Conservation (phyloP, 139 green algal genomes). For the Micractinium sp. region DNA sequence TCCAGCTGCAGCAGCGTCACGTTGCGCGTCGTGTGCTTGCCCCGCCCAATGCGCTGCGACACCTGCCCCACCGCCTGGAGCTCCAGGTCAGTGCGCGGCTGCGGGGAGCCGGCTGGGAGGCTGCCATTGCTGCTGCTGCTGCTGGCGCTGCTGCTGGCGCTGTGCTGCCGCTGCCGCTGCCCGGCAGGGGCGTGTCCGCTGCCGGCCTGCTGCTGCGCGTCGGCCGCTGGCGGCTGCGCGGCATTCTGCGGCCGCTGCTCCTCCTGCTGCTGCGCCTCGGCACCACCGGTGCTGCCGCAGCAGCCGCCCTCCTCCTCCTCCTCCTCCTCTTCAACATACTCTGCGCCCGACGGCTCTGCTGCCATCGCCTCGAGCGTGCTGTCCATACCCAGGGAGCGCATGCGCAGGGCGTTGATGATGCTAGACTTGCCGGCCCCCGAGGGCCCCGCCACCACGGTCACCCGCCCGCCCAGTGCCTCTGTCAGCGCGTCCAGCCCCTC, state of each 20-base stretch:
- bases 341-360: neutral
- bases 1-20: constrained; percentile 80
- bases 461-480: constrained; percentile 51
- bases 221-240: neutral
- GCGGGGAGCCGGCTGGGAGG: neutral
- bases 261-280: neutral
- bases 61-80: constrained; percentile 74
- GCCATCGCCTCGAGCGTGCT: constrained; percentile 18
- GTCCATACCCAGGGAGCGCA: constrained; percentile 19
- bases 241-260: neutral
- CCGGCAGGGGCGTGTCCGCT: neutral
- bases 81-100: constrained; percentile 8
- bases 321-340: neutral
- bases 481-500: constrained; percentile 67
- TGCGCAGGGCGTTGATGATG: constrained; percentile 90
- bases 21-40: constrained; percentile 93
- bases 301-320: neutral
- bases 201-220: neutral
- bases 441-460: constrained; percentile 89
- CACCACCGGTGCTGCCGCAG: neutral
- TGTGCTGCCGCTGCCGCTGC: neutral
- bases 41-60: constrained; percentile 76
- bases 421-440: constrained; percentile 94
- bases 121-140: neutral
- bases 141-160: neutral